Evolutionary conservation across 768 basidiomycete genomes (phyloP), one percentile per base, ranked within the genome.

Genomic region (Boletus fagicola): DNA sequence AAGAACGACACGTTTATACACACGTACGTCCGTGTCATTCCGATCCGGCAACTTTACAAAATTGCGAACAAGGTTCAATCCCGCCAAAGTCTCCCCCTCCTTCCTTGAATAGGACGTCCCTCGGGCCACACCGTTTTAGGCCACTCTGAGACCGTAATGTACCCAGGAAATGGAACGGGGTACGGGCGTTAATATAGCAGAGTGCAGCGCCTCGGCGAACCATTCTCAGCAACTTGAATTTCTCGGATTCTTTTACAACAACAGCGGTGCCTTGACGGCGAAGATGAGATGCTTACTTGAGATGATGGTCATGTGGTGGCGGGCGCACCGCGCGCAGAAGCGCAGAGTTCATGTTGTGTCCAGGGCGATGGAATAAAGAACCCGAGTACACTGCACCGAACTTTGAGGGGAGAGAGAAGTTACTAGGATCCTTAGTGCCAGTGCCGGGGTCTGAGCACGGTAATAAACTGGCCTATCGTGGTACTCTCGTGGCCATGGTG

Each of bases 301-400:
- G 31, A 46, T 20, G 45, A 52, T 49, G 22, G 20, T 40, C 43
- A 52, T 50, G 38, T 11, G 33, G 20, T 30, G 35, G 39, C 38
- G 18, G 22, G 45, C 31, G 51, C 53, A 57, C 44, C 28, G 50
- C 49, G 33, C 48, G 33, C 48, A 50, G 46, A 59, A 55, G 51
- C 48, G 6, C 20, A 31, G 38, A 40, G 5, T 36, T 7, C 50
- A 40, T 9, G 20, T 36, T 10, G 42, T 44, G 16, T 42, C 40
- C 38, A 49, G 39, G 28, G 36, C 44, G 20, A 46, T 33, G 35
- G 47, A 53, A 30, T 26, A 24, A 63, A 57, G 55, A 45, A 39
- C 12, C 53, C 40, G 33, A 49, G 18, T 26, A 53, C 66, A 63
- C 63, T 57, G 66, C 66, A 59, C 42, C 51, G 47, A 62, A 36